Percentiles rank a stretch among this genome's conserved stretches.
Conservation (phyloP, 208 protist species). For the Trypanosoma lewisi region DNA sequence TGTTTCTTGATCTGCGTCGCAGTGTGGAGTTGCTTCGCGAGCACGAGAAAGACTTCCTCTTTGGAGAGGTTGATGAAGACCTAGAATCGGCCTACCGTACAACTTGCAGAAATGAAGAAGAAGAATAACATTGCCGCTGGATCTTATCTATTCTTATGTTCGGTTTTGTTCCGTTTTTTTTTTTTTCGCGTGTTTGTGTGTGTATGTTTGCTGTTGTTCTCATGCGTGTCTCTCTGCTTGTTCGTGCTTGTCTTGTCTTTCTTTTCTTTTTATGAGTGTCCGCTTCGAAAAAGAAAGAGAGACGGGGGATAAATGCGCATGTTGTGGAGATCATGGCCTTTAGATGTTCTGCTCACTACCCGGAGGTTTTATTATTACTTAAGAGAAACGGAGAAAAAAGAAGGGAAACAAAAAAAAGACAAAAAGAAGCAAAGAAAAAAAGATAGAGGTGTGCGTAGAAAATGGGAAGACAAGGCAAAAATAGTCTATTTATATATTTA, state of each 20-base stretch:
- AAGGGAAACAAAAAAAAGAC: background rate
- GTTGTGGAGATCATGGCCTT: background rate
- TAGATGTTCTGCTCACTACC: background rate
- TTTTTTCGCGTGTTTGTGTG: no score
- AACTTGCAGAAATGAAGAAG: conserved; percentile 31
- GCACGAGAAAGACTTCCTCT: conserved; percentile 91
- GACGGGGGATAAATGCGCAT: background rate
- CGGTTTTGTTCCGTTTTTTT: conserved; percentile 19
- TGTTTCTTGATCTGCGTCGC: conserved; percentile 97
- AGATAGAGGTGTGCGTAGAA: background rate
- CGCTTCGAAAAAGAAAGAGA: no score
- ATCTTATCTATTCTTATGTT: background rate
- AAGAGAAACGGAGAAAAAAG: background rate
- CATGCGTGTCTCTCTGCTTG: no score
- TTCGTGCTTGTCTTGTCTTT: no score
- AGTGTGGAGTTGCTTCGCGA: conserved; percentile 89
- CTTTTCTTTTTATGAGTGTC: no score
- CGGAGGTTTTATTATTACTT: background rate
- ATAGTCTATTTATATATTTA: no score
- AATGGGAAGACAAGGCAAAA: background rate
- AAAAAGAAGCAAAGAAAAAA: background rate
- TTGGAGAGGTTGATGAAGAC: conserved; percentile 83
- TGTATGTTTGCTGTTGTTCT: no score
- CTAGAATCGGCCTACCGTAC: conserved; percentile 43
- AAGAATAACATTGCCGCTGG: no score